Evolutionary conservation across 495 filamentous ascomycete genomes (phyloP), one percentile per base, ranked within the genome.

Genomic region (Penicillium odoratum): DNA sequence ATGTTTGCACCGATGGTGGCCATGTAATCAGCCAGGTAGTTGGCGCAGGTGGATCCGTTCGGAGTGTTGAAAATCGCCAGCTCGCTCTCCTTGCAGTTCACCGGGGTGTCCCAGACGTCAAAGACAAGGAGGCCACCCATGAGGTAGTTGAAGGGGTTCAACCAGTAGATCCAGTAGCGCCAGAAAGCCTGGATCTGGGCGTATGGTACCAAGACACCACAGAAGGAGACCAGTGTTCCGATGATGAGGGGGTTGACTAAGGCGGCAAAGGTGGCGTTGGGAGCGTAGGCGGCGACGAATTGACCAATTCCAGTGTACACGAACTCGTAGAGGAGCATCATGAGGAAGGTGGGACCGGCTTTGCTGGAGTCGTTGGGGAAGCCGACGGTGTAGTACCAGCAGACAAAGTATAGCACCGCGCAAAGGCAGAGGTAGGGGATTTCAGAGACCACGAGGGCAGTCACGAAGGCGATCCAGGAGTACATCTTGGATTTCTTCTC

Each of bases 111-210:
- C 51, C 77, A 85, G 15, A 89, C 68, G 9, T 71, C 78, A 11
- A 79, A 79, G 0, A 82, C 78, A 34, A 90, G 58, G 69, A 90
- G 78, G 40, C 78, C 78, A 53, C 75, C 78, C 48, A 89, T 82
- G 7, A 88, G 69, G 58, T 92, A 91, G 16, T 84, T 88, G 64
- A 90, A 84, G 7, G 89, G 88, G 33, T 85, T 87, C 59, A 89
- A 70, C 53, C 79, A 85, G 71, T 91, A 91, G 59, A 88, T 87
- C 88, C 88, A 91, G 81, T 91, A 92, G 16, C 81, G 74, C 57
- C 87, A 88, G 56, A 89, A 79, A 4, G 69, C 81, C 29, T 78
- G 73, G 28, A 88, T 86, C 50, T 77, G 69, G 1, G 49, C 50
- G 47, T 76, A 74, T 2, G 74, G 74, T 6, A 76, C 73, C 44